Evolutionary conservation across 2,329 filamentous ascomycete genomes (phyloP), one percentile per base, ranked within the genome.

Genomic region (Cladosporium sp.): DNA sequence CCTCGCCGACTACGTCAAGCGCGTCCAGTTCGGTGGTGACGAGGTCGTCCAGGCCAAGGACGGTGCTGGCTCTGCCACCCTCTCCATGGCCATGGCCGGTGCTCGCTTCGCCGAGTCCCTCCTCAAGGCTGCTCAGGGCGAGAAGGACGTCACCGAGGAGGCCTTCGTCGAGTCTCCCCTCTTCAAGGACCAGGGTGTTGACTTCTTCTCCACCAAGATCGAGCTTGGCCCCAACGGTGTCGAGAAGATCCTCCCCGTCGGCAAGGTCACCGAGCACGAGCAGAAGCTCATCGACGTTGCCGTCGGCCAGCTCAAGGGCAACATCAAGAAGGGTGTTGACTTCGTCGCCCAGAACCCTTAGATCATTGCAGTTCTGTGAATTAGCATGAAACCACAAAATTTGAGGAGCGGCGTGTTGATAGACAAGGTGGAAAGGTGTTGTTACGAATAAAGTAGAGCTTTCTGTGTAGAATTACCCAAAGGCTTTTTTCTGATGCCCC

Each of bases 41-140:
- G 93, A 97, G 87, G 93, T 97, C 69, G 93, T 97, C 81, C 86
- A 97, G 87, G 94, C 93, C 80, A 97, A 97, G 89, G 92, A 93
- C 75, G 94, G 93, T 78, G 92, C 92, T 72, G 93, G 93, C 71
- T 97, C 92, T 69, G 93, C 93, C 75, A 97, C 93, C 65, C 89
- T 97, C 70, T 97, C 92, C 82, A 99, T 99, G 93, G 93, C 93
- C 73, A 93, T 96, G 86, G 93, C 93, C 67, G 93, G 93, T 80
- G 85, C 84, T 65, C 84, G 85, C 68, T 88, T 88, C 78, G 91
- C 94, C 70, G 92, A 97, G 83, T 91, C 89, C 69, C 82, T 99
- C 71, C 89, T 99, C 80, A 92, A 91, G 79, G 94, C 94, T 71
- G 82, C 89, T 61, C 87, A 95, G 78, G 94, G 94, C 75, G 87